Conservation (phyloP, 768 basidiomycete species). For the Hebeloma cylindrosporum region DNA sequence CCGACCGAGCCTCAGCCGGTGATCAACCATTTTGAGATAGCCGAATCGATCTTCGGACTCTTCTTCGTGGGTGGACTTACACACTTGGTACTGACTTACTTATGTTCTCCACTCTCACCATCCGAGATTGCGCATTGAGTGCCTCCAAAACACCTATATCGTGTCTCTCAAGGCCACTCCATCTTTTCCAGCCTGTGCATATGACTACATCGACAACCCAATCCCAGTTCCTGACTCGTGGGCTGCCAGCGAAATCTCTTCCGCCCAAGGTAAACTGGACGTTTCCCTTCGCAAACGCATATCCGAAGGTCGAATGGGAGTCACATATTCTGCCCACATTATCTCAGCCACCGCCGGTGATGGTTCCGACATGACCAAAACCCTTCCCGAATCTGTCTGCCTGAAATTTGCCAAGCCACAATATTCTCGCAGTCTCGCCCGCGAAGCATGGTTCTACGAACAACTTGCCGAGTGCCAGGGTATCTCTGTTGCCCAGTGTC, state of each 20-base stretch:
- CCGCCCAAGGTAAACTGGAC: not conserved
- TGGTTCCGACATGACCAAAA: not conserved
- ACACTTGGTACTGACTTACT: too few species aligned
- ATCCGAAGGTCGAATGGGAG: not conserved
- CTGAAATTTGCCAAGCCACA: not conserved
- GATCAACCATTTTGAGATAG: too few species aligned
- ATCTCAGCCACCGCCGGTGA: not conserved
- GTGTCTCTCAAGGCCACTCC: not conserved
- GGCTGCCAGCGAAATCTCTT: not conserved
- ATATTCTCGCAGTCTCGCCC: not conserved
- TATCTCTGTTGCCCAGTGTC: not conserved
- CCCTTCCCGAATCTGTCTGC: not conserved
- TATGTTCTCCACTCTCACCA: not conserved
- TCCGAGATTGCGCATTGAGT: not conserved
- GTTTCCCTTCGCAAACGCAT: not conserved
- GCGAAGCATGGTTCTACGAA: constrained; percentile 3
- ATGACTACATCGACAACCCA: not conserved
- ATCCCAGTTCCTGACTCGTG: not conserved
- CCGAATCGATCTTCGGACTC: too few species aligned
- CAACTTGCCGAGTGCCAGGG: not conserved
- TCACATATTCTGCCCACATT: not conserved
- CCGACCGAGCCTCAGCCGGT: too few species aligned
- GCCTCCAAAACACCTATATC: not conserved
- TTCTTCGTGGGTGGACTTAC: too few species aligned
- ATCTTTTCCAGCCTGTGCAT: not conserved